These are phyloP conservation scores for Lotus japonicus DNA, from an alignment of 306 rosid genomes.

Conservation along the genomic window DNA sequence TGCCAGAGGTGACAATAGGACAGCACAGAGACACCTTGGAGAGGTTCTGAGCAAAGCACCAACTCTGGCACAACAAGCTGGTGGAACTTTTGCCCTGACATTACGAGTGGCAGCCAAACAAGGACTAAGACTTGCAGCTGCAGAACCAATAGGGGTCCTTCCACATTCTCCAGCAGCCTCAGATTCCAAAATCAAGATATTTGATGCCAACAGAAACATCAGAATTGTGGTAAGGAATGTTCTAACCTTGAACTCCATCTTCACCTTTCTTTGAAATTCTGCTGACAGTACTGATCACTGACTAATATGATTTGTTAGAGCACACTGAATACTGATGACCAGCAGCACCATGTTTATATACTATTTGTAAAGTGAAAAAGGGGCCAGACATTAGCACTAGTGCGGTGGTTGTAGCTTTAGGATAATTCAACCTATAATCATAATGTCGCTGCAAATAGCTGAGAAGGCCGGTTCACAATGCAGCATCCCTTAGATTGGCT, in stretches of 20 bases:
- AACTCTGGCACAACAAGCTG: conserved; percentile 63
- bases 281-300: background rate
- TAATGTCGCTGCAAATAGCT: background rate
- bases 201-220: conserved; percentile 21
- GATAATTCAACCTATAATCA: conserved; percentile 29
- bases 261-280: background rate
- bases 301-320: background rate
- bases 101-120: conserved; percentile 56
- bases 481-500: background rate
- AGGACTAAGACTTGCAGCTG: conserved; percentile 73
- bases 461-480: background rate
- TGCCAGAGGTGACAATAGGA: conserved; percentile 73
- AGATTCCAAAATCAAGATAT: conserved; percentile 13
- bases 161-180: conserved; percentile 82
- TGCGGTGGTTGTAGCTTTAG: conserved; percentile 45
- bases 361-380: conserved; percentile 4
- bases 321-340: conserved; percentile 9
- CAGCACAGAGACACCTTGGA: conserved; percentile 78
- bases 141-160: conserved; percentile 64
- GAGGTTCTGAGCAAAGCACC: conserved; percentile 49
- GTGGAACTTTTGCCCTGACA: conserved; percentile 48
- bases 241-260: conserved; percentile 13
- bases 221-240: background rate
- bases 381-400: conserved; percentile 15
- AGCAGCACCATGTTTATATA: conserved; percentile 22